Evolutionary conservation across 2,329 filamentous ascomycete species (phyloP).

Genomic region (Claviceps paspali): DNA sequence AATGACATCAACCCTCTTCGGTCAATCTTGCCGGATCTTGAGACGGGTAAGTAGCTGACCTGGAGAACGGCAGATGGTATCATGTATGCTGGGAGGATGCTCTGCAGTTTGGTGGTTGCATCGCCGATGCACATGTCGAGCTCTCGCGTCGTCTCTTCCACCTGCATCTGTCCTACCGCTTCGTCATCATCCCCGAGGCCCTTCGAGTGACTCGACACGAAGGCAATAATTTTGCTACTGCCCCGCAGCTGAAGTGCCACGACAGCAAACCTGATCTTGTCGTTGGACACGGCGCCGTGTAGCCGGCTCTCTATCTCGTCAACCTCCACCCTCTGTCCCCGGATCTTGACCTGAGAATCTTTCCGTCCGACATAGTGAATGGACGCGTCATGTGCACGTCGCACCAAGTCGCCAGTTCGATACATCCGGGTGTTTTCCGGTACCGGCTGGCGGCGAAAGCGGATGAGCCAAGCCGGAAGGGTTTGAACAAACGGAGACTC

Average conservation of each 20-base stretch:
- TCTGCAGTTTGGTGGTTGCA: neutral
- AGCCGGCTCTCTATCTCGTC: slow-evolving; percentile 6
- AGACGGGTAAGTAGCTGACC: neutral
- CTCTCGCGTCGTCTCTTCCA: neutral
- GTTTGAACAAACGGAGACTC: neutral
- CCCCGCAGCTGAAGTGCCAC: neutral
- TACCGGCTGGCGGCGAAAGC: slow-evolving; percentile 12
- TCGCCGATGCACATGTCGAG: neutral
- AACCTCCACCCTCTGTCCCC: slow-evolving; percentile 37
- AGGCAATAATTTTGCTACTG: neutral
- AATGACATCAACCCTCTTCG: neutral
- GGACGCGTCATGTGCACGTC: slow-evolving; percentile 16
- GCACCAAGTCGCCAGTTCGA: slow-evolving; percentile 11
- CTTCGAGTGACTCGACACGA: neutral
- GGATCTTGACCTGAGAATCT: slow-evolving; percentile 30
- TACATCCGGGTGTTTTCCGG: slow-evolving; percentile 7
- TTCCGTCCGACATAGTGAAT: slow-evolving; percentile 12
- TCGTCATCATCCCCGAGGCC: neutral
- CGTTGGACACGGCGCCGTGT: neutral
- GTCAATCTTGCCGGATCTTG: neutral
- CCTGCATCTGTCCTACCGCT: neutral
- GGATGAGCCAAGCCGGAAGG: slow-evolving; percentile 5
- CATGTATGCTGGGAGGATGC: neutral
- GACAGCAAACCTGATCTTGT: neutral
- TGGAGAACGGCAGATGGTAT: neutral